Base-by-base conservation (phyloP, 257 asterid species). In the Cinchona pubescens region DNA sequence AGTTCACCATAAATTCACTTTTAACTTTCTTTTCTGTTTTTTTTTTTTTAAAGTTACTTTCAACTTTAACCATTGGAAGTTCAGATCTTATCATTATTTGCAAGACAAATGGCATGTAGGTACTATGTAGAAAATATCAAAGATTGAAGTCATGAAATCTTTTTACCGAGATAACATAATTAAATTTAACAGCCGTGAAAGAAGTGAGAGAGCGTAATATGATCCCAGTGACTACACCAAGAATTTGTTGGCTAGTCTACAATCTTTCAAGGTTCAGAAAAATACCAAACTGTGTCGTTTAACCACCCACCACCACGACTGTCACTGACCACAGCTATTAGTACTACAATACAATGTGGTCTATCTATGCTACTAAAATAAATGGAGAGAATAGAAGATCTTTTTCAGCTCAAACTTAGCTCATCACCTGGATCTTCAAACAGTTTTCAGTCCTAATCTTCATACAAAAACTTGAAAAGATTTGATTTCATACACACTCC, bases 201-300 rank as follows among this genome's bases (percentile, higher is more conserved):
- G 29, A 46, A 7, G 5, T n/a, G 1, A 29, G 15, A 0, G 61
- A 55, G 61, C 18, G 4, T 18, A 55, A 55, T 55, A 2, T 64
- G n/a, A n/a, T n/a, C n/a, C 27, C 51, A n/a, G 56, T 67, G 13
- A 40, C 21, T 51, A 23, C 13, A 27, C 40, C 38, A 25, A 34
- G 25, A 45, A 60, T 43, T 27, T 43, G 70, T 25, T 72, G 38
- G 35, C 21, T 8, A 40, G 68, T 72, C 71, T 9, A n/a, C n/a
- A n/a, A n/a, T n/a, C 23, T 34, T 12, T 61, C 43, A 6, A 37
- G 35, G 1, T 32, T 5, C 27, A 3, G 74, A 67, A 55, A n/a
- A 71, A 67, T 40, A 67, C 72, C 35, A 19, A 67, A 56, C 43
- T n/a, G 18, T 18, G 67, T 75, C 68, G 73, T 75, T 55, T 66